Percentiles rank a stretch among this genome's conserved stretches.
Conservation (phyloP, 2,329 filamentous ascomycete species). For the Calonectria montana region DNA sequence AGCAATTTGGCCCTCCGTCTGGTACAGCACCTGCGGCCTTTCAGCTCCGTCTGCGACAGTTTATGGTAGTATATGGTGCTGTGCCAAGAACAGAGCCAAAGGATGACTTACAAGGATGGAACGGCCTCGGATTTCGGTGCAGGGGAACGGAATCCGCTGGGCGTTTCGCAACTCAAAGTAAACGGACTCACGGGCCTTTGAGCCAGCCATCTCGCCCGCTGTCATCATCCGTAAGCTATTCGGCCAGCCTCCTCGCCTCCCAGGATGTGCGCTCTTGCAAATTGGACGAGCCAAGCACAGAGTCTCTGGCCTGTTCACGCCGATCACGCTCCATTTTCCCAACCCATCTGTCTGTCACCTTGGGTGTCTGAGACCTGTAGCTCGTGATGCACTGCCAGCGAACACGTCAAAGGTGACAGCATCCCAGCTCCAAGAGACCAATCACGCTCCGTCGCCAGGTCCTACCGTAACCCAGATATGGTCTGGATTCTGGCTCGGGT, state of each 20-base stretch:
- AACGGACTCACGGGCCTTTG: slow-evolving; percentile 28
- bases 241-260: neutral
- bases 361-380: slow-evolving; percentile 38
- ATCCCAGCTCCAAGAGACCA: slow-evolving; percentile 27
- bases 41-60: slow-evolving; percentile 17
- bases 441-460: slow-evolving; percentile 24
- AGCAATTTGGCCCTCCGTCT: slow-evolving; percentile 26
- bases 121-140: slow-evolving; percentile 13
- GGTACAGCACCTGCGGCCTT: slow-evolving; percentile 30
- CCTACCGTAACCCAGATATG: slow-evolving; percentile 27
- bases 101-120: slow-evolving; percentile 26
- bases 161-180: slow-evolving; percentile 34
- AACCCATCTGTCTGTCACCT: slow-evolving; percentile 30
- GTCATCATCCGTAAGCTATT: neutral
- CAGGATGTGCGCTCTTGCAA: neutral
- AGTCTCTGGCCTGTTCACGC: slow-evolving; percentile 30
- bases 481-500: slow-evolving; percentile 36
- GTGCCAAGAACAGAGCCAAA: slow-evolving; percentile 6
- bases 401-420: slow-evolving; percentile 41
- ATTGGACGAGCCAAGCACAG: neutral
- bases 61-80: neutral
- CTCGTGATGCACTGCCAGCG: slow-evolving; percentile 46
- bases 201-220: slow-evolving; percentile 29
- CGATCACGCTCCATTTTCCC: slow-evolving; percentile 36
- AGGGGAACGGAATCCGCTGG: slow-evolving; percentile 21